Base-by-base conservation (phyloP, 345 rosid species). In the Sonneratia caseolaris region DNA sequence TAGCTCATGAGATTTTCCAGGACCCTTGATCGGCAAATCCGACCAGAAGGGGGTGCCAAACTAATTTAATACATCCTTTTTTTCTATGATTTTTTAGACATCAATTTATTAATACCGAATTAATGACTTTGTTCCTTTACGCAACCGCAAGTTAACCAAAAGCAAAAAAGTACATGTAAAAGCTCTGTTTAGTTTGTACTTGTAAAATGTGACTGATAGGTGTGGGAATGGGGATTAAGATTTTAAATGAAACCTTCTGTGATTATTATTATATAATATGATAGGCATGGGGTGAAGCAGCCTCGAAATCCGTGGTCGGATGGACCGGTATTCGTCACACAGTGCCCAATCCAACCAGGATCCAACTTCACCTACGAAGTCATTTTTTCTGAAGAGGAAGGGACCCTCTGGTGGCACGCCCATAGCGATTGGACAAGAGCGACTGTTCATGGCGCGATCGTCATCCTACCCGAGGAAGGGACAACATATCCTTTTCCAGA, bases 381-480 rank as follows among this genome's bases (percentile, higher is more conserved):
- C 2, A 73, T 37, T 21, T 68, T 82, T 16, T 49, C 76, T 3
- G 76, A 61, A 0, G 83, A 42, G 45, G 45, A 42, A 42, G 45
- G 45, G 5, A 42, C 45, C 1, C 45, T 42, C 45, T 42, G 45
- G 45, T 42, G 45, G 45, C 45, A 42, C 10, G 45, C 45, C 10
- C 45, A 42, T 3, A 42, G 45, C 45, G 80, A 78, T 4, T 80
- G 85, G 83, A 73, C 82, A 51, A 45, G 85, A 19, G 74, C 73
- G 19, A 82, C 81, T 2, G 81, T 82, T 0, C 76, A 82, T 35
- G 83, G 86, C 2, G 80, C 86, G 36, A 72, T 82, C 14, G 66
- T 80, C 27, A 59, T 82, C 32, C 59, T 57, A 19, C 85, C 85
- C 0, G 55, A 47, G 3, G 40, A 73, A n/a, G 81, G 76, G 5